Evolutionary conservation across 2,329 filamentous ascomycete genomes (phyloP), one percentile per base, ranked within the genome.

Genomic region (Aspergillus chevalieri): DNA sequence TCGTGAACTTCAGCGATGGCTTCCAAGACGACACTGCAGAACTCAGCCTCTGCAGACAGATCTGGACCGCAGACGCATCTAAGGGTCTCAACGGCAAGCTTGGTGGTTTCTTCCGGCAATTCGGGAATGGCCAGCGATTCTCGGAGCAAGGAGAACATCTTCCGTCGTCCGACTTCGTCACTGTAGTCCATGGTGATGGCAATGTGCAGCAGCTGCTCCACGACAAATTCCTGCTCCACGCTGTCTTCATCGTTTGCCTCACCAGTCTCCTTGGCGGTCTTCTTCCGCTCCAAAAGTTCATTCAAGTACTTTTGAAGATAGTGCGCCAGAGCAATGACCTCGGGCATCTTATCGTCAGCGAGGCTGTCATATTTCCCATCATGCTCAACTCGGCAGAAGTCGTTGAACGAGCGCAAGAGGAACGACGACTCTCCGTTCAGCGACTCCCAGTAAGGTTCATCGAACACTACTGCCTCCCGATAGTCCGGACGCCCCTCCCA

Each of bases 1-100:
- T 98, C 93, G 67, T 97, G 92, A 10, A 98, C 91, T 71, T 98
- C 93, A 3, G 91, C 90, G 51, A 98, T 89, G 22, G 92, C 90
- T 71, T 98, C 93, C 19, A 96, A 81, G 15, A 97, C 59, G 61
- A 83, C 61, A 49, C 67, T 65, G 68, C 74, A 64, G 69, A 77
- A 67, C 67, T 80, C 69, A 66, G 72, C 64, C 74, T 81, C 60
- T 50, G 68, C 68, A 65, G 72, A 71, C 70, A 78, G 47, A 46
- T 71, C 52, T 60, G 77, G 55, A 0, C 90, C 87, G 65, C 90
- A 96, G 38, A 95, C 89, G 47, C 86, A 84, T 47, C 89, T 83
- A 8, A 97, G 77, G 0, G 87, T 86, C 60, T 94, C 85, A 19
- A 95, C 81, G 0, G 85, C 84, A 46, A 98, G 84, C 64, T 91